Evolutionary conservation across 2,329 filamentous ascomycete genomes (phyloP), one percentile per base, ranked within the genome.

Genomic region (Fusarium succisae): DNA sequence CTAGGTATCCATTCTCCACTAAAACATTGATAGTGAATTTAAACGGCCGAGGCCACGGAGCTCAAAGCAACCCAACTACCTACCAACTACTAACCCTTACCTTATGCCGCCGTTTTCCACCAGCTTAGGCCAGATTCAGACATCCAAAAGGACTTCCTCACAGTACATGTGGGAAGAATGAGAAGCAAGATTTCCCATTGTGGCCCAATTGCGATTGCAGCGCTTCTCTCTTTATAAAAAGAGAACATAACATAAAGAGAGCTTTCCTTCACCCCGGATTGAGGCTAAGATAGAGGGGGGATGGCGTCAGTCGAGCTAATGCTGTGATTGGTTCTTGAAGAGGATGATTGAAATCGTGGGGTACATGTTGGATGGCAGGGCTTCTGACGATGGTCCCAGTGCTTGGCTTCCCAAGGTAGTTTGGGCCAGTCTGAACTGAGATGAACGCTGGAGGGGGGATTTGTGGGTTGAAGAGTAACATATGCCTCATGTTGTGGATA

Each of bases 61-160:
- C 48, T 66, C 53, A 45, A 35, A 68, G 45, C 11, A 37, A 41
- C 47, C 70, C 13, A 30, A 41, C 47, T 71, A 14, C 26, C 47
- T 71, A 14, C 26, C 20, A 30, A 30, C 26, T 48, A 48, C 10
- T n/a, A 8, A 26, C 22, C 28, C 47, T 50, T 50, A 32, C 47
- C 47, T 50, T 30, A 57, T 66, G 60, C 70, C 70, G 60, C 43
- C 47, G 53, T 73, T 73, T 73, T 70, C 70, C 70, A 72, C 39
- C 56, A 54, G 58, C 45, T 59, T 50, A 54, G 50, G 47, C 55
- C 61, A 61, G 32, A 64, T 72, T 26, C 30, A 64, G 54, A 44
- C 69, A 72, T 50, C 54, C 39, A 35, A 26, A 50, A 48, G 28
- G 39, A 22, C 59, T 74, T 56, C 55, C 47, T 67, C 66, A 59